Evolutionary conservation across 257 asterid species (phyloP), one percentile per base, ranked within the genome.

Genomic region (Solanum acaule): DNA sequence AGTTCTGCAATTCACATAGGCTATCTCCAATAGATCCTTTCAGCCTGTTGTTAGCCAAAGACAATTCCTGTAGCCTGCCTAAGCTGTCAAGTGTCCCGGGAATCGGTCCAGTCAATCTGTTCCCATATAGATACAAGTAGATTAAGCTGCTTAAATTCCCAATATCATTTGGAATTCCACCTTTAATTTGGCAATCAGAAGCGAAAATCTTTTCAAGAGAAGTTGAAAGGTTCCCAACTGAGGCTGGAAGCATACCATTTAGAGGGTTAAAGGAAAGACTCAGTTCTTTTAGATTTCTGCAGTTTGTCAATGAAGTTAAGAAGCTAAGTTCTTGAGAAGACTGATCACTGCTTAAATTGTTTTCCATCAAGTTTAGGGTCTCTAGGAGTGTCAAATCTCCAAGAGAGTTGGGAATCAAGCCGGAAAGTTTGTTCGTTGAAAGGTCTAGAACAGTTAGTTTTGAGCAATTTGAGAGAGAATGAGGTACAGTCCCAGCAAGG

Each of bases 141-240:
- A 44, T 6, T 34, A 88, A 73, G 18, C 76, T 65, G 72, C 89
- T 90, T 78, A 90, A 86, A 73, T 91, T 92, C 6, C 94, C 91
- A 4, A 92, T 78, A 61, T 81, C 89, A 10, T 49, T 8, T 10
- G 94, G 92, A 67, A 92, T 90, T 3, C 1, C 33, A 3, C 95
- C 95, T 20, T 65, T 35, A 18, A 93, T 71, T 59, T 33, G 14
- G 31, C 84, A 23, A 1, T 4, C 9, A 11, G 0, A 0, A 4
- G 88, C 87, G 0, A 0, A 0, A 3, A 92, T 12, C 13, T 14
- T 5, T 7, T 46, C 76, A 10, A 92, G 75, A 15, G 90, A 85
- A 4, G 87, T 15, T 3, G 95, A 92, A 23, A 90, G 46, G 42
- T 91, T 93, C 13, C 92, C 92, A 73, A 91, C 34, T 6, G 94